Conservation (phyloP, 2,329 filamentous ascomycete species). For the Corynespora cassiicola region DNA sequence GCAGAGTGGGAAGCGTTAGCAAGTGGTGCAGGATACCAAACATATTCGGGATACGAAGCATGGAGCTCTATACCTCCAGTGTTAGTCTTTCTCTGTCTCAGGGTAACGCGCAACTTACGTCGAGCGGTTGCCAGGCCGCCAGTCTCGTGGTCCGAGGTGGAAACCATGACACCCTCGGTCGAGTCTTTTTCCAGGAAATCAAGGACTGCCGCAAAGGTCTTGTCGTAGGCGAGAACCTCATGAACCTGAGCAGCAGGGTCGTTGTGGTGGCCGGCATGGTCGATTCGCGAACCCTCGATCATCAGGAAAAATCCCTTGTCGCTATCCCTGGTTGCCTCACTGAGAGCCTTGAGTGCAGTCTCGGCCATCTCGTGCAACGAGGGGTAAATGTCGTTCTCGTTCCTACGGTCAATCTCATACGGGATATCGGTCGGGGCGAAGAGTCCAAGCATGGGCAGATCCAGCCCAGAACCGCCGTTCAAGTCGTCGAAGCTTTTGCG, state of each 20-base stretch:
- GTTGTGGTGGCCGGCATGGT: conserved; percentile 80
- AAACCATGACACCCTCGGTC: conserved; percentile 80
- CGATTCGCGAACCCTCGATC: conserved; percentile 96
- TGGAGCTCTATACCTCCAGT: conserved; percentile 60
- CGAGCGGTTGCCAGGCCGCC: conserved; percentile 84
- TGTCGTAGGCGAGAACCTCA: conserved; percentile 95
- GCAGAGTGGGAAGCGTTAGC: conserved; percentile 79
- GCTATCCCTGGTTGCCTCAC: conserved; percentile 79
- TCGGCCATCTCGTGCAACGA: conserved; percentile 90
- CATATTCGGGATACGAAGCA: conserved; percentile 68
- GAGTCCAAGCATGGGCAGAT: conserved; percentile 85
- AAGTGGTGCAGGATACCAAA: conserved; percentile 84
- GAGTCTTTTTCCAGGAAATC: conserved; percentile 81
- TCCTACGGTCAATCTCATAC: conserved; percentile 88
- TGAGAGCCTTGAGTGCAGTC: conserved; percentile 80
- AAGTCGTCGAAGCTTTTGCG: conserved; percentile 79
- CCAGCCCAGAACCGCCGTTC: conserved; percentile 68
- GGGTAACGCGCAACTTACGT: conserved; percentile 58
- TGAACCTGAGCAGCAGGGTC: conserved; percentile 66
- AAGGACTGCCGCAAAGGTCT: conserved; percentile 79
- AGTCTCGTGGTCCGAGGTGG: conserved; percentile 95
- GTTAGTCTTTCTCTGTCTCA: conserved; percentile 17
- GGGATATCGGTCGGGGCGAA: conserved; percentile 85
- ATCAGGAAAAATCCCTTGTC: conserved; percentile 98
- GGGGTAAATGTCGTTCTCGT: conserved; percentile 80